Percentiles rank a stretch among this genome's conserved stretches.
These are phyloP conservation scores for Myriosclerotinia duriaeana DNA, from an alignment of 2,329 filamentous ascomycete genomes.

Conservation along the genomic window DNA sequence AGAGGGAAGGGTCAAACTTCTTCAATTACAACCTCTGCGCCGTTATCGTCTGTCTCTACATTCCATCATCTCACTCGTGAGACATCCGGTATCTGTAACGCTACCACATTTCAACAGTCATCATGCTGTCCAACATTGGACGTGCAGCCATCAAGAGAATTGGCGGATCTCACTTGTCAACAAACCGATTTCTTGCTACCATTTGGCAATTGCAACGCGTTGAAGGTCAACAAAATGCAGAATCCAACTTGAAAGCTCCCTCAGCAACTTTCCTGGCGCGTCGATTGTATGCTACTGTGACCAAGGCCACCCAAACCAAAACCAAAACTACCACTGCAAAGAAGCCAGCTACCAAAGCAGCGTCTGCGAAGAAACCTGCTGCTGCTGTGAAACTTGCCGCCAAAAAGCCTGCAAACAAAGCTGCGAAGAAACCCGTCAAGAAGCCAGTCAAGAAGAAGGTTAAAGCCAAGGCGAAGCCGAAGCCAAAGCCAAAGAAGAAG, in stretches of 20 bases:
- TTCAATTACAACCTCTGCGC: neutral
- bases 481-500: constrained; percentile 35
- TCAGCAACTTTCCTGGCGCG: constrained; percentile 18
- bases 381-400: constrained; percentile 30
- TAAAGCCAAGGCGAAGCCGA: constrained; percentile 26
- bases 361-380: constrained; percentile 23
- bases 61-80: constrained; percentile 15
- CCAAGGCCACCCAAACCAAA: constrained; percentile 30
- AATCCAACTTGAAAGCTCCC: constrained; percentile 26
- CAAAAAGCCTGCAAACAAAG: constrained; percentile 25
- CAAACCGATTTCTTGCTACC: constrained; percentile 33
- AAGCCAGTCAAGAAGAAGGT: constrained; percentile 35
- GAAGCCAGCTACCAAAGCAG: constrained; percentile 22
- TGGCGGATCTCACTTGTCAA: constrained; percentile 32
- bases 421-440: constrained; percentile 21
- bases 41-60: constrained; percentile 8
- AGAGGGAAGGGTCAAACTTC: constrained; percentile 5
- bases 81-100: neutral
- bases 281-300: constrained; percentile 35
- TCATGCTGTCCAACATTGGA: constrained; percentile 41
- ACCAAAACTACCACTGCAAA: constrained; percentile 19
- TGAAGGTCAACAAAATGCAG: constrained; percentile 25
- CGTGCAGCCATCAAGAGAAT: constrained; percentile 38
- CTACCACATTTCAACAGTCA: constrained; percentile 14
- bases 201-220: constrained; percentile 35